These are phyloP conservation scores for Piromyces sp. DNA, from an alignment of 192 early-diverging fungal genomes.

Conservation along the genomic window DNA sequence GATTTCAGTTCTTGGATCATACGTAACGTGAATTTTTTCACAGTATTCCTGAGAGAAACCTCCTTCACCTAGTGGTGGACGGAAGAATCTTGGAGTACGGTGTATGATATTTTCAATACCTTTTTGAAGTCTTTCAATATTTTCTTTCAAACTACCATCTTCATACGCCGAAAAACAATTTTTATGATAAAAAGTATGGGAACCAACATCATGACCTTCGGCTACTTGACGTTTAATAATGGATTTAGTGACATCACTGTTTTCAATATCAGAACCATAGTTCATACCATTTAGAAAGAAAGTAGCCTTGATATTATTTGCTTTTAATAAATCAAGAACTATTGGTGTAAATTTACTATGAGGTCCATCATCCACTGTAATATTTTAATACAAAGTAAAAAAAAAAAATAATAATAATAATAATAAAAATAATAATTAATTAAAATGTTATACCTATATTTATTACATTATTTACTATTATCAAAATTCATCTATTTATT, in stretches of 20 bases:
- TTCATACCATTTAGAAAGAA: not conserved
- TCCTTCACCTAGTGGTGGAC: not conserved
- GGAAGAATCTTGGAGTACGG: not conserved
- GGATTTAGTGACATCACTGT: not conserved
- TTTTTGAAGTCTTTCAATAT: not conserved
- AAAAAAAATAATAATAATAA: too few species aligned
- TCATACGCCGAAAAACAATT: not conserved
- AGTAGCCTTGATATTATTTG: not conserved
- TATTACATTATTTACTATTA: too few species aligned
- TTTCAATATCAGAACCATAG: not conserved
- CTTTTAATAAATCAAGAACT: not conserved
- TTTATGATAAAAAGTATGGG: not conserved
- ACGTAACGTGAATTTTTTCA: not conserved
- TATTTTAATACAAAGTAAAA: too few species aligned
- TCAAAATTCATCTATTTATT: too few species aligned
- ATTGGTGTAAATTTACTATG: not conserved
- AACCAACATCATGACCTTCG: not conserved
- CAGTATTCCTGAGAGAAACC: not conserved
- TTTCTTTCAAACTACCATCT: not conserved
- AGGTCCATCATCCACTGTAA: not conserved
- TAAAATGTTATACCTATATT: too few species aligned
- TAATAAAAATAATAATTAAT: too few species aligned
- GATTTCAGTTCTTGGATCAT: not conserved
- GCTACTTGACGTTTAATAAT: not conserved
- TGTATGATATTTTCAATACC: not conserved